Evolutionary conservation across 2,329 filamentous ascomycete genomes (phyloP), one percentile per base, ranked within the genome.

Genomic region (Pseudocercospora eumusae): DNA sequence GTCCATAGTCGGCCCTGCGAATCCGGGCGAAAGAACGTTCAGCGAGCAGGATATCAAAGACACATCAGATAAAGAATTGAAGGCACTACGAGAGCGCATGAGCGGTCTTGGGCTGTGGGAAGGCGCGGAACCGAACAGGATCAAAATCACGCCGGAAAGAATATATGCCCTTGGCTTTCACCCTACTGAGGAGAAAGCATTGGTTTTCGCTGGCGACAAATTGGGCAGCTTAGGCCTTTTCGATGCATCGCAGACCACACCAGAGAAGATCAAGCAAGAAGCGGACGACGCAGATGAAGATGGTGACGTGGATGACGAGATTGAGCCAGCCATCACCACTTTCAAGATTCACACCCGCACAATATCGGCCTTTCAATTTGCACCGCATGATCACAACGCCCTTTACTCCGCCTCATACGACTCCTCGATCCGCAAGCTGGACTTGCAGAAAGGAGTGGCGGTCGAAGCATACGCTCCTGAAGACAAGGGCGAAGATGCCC

Each of bases 151-250:
- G 0, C 93, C 92, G 0, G 92, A 96, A 68, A 81, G 93, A 57
- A 84, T 96, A 59, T 99, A 98, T 72, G 84, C 90, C 0, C 86
- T 98, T 70, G 87, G 88, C 0, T 93, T 99, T 69, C 95, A 99
- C 70, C 95, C 95, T 0, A 93, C 88, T 0, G 82, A 87, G 61
- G 87, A 93, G 2, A 98, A 98, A 71, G 87, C 93, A 0, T 81
- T 99, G 2, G 84, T 98, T 1, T 96, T 99, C 73, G 93, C 93
- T 0, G 93, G 93, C 10, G 95, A 99, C 71, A 99, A 99, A 74
- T 84, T 96, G 67, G 93, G 95, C 0, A 90, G 92, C 23, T 82
- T 98, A 62, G 95, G 95, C 0, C 86, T 99, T 0, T 93, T 97
- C 59, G 93, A 99, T 73, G 92, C 88, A 1, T 93, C 90, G 0